Percentiles rank a stretch among this genome's conserved stretches.
phyloP scores from a whole-genome alignment of 1,139 yeast species.

The Sugiyamaella novakii region DNA sequence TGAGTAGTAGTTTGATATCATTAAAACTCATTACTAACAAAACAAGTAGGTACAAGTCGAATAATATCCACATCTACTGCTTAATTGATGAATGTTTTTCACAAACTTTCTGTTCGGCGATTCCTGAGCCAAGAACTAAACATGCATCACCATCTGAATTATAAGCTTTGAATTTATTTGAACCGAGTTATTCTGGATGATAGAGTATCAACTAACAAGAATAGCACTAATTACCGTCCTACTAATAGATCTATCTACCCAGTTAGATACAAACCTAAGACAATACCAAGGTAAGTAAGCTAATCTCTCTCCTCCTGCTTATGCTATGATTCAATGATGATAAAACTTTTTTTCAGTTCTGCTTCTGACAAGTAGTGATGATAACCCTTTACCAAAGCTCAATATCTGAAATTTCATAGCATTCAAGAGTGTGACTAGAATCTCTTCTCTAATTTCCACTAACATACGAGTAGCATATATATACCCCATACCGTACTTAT shows the following conservation, averaged over 20 bases:
- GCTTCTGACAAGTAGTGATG: slow-evolving; percentile 19
- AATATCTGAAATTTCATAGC: slow-evolving; percentile 11
- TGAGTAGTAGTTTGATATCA: background rate
- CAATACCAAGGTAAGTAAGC: too few relatives aligned
- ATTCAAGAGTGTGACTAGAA: too few relatives aligned
- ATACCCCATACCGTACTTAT: background rate
- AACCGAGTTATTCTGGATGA: too few relatives aligned
- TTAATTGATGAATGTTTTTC: slow-evolving; percentile 23
- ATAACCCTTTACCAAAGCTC: slow-evolving; percentile 19
- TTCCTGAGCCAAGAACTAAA: slow-evolving; percentile 20
- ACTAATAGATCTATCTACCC: too few relatives aligned
- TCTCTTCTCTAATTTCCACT: too few relatives aligned
- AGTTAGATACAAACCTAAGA: too few relatives aligned
- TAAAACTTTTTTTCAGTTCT: slow-evolving; percentile 20
- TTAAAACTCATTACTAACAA: too few relatives aligned
- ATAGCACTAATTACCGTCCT: too few relatives aligned
- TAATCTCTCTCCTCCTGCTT: background rate
- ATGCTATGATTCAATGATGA: slow-evolving; percentile 15
- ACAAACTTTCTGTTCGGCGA: slow-evolving; percentile 24
- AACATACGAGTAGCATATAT: too few relatives aligned
- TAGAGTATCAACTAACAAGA: background rate
- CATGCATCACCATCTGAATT: slow-evolving; percentile 21
- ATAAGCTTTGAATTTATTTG: too few relatives aligned
- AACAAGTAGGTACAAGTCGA: too few relatives aligned
- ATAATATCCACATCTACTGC: background rate